Conservation (phyloP, 1,284 basidiomycete genomes). For the Ustilago hordei region DNA sequence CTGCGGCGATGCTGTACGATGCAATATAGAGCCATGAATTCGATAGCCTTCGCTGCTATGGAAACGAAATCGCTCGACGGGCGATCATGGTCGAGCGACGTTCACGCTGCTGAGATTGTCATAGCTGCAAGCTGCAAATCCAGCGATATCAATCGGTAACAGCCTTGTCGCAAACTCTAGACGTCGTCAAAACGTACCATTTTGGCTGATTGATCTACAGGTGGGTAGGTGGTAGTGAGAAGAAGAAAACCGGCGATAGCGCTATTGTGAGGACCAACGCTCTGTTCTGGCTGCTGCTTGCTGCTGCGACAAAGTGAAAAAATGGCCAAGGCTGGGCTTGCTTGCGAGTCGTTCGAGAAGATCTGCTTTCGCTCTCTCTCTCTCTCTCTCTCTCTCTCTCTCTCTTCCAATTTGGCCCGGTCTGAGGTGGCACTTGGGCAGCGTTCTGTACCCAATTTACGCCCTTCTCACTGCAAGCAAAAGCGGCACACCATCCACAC, state of each 20-base stretch:
- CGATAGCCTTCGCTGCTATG: neutral
- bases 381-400: neutral
- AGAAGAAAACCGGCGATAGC: slow-evolving; percentile 15
- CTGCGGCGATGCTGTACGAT: neutral
- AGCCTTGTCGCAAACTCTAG: neutral
- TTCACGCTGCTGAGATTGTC: neutral
- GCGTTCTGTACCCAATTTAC: neutral
- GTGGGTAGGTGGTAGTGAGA: slow-evolving; percentile 38
- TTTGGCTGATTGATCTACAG: slow-evolving; percentile 49
- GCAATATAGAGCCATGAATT: neutral
- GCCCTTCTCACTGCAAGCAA: neutral
- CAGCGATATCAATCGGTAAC: neutral
- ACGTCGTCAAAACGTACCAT: slow-evolving; percentile 32
- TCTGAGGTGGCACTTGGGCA: slow-evolving; percentile 1
- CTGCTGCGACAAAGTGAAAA: slow-evolving; percentile 10
- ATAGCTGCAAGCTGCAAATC: neutral
- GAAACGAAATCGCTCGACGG: neutral
- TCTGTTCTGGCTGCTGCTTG: slow-evolving; percentile 7
- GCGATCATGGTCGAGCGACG: neutral
- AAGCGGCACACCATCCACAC: neutral
- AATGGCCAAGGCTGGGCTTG: slow-evolving; percentile 6
- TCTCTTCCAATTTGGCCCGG: slow-evolving; percentile 2
- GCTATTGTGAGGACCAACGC: slow-evolving; percentile 3
- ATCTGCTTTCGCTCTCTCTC: slow-evolving; percentile 18
- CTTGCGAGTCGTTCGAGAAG: slow-evolving; percentile 31